Conservation (phyloP, 2,329 filamentous ascomycete genomes). For the Phialophora macrospora region DNA sequence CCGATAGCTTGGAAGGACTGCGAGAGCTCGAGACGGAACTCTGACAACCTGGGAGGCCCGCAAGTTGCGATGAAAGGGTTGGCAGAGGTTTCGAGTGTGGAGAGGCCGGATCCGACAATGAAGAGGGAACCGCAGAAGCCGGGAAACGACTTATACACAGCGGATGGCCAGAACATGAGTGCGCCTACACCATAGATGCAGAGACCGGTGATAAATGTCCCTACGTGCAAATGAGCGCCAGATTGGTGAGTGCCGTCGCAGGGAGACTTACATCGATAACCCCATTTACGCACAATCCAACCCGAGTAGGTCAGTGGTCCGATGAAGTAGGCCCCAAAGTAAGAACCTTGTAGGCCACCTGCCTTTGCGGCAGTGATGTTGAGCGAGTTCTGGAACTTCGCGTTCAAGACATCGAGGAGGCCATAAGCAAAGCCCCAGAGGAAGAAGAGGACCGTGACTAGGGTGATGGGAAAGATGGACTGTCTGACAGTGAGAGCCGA, state of each 20-base stretch:
- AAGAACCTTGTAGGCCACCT: constrained; percentile 66
- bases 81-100: constrained; percentile 76
- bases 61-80: constrained; percentile 79
- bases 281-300: constrained; percentile 71
- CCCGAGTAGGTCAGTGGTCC: constrained; percentile 60
- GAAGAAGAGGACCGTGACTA: constrained; percentile 58
- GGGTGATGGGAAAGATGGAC: constrained; percentile 50
- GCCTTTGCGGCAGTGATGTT: constrained; percentile 62
- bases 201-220: constrained; percentile 75
- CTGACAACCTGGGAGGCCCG: constrained; percentile 74
- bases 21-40: constrained; percentile 77
- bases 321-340: constrained; percentile 66
- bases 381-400: constrained; percentile 63
- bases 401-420: constrained; percentile 57
- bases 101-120: constrained; percentile 73
- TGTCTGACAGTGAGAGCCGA: constrained; percentile 51
- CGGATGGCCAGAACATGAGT: constrained; percentile 84
- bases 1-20: constrained; percentile 80
- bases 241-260: no score
- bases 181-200: constrained; percentile 72
- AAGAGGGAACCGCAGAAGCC: constrained; percentile 73
- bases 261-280: constrained; percentile 58
- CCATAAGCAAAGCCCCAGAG: constrained; percentile 61
- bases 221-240: neutral
- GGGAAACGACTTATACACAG: constrained; percentile 71